Percentiles rank a stretch among this genome's conserved stretches.
These are phyloP conservation scores for Penicillium desertorum DNA, from an alignment of 495 filamentous ascomycete genomes.

Conservation along the genomic window DNA sequence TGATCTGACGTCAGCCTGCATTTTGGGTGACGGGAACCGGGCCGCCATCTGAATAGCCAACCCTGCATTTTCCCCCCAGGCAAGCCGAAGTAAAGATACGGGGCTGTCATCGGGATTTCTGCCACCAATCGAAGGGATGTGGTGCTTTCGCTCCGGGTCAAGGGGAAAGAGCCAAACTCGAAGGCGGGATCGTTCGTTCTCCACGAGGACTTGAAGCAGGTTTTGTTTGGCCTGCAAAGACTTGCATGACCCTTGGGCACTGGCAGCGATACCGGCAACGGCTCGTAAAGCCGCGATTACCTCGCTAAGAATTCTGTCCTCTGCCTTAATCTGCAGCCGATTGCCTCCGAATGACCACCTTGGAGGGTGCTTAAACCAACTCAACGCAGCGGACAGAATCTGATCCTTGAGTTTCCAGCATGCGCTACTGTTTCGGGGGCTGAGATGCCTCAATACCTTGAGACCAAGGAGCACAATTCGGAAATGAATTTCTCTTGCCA, in stretches of 20 bases:
- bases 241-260: conserved; percentile 54
- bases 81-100: conserved; percentile 65
- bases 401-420: conserved; percentile 83
- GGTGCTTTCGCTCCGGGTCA: conserved; percentile 62
- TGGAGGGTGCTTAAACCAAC: conserved; percentile 82
- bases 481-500: conserved; percentile 87
- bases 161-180: conserved; percentile 88
- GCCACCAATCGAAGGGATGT: conserved; percentile 40
- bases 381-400: conserved; percentile 77
- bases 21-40: conserved; percentile 71
- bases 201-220: conserved; percentile 71
- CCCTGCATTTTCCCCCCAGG: conserved; percentile 80
- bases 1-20: conserved; percentile 73
- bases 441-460: conserved; percentile 68
- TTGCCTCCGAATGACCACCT: conserved; percentile 97
- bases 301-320: conserved; percentile 78
- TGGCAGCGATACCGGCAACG: conserved; percentile 56
- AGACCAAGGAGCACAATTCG: conserved; percentile 82
- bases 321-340: conserved; percentile 86
- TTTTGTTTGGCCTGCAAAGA: conserved; percentile 76
- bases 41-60: conserved; percentile 78
- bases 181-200: conserved; percentile 81
- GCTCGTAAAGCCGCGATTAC: conserved; percentile 61
- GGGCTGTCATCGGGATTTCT: conserved; percentile 36
- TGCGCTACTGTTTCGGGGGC: conserved; percentile 55